Evolutionary conservation across 495 filamentous ascomycete genomes (phyloP).

Genomic region (Penicillium soppii): DNA sequence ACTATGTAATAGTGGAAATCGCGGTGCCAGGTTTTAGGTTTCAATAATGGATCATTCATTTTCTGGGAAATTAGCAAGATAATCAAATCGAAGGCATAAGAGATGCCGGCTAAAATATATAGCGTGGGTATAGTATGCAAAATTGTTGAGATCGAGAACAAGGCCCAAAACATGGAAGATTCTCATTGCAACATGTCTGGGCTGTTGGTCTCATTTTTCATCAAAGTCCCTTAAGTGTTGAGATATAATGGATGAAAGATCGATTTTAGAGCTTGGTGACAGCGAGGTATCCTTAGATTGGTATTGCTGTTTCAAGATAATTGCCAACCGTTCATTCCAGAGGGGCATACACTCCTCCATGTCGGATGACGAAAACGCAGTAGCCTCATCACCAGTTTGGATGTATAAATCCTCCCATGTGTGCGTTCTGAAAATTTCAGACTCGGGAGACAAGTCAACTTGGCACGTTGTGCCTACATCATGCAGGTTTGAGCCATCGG

Average conservation of each 20-base stretch:
- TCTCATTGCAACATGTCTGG: neutral
- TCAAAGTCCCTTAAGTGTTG: neutral
- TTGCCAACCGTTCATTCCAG: slow-evolving; percentile 15
- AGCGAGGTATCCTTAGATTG: neutral
- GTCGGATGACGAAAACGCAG: neutral
- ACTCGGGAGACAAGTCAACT: slow-evolving; percentile 8
- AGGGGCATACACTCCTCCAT: slow-evolving; percentile 2
- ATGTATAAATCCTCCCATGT: slow-evolving; percentile 21
- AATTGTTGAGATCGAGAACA: neutral
- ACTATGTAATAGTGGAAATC: slow-evolving; percentile 14
- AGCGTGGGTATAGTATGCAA: slow-evolving; percentile 3
- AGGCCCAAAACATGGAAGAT: neutral
- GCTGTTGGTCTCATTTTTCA: neutral
- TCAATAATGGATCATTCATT: neutral
- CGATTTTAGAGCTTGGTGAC: neutral
- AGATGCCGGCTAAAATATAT: neutral
- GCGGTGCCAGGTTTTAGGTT: neutral
- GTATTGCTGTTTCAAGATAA: slow-evolving; percentile 10
- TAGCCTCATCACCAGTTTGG: neutral
- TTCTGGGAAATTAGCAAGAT: neutral
- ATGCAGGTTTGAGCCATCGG: slow-evolving; percentile 30
- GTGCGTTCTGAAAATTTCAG: neutral
- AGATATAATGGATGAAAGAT: slow-evolving; percentile 6
- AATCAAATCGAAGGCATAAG: neutral
- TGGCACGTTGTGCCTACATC: slow-evolving; percentile 15